Conservation (phyloP, 2,329 filamentous ascomycete genomes). For the Cladosporium halotolerans region DNA sequence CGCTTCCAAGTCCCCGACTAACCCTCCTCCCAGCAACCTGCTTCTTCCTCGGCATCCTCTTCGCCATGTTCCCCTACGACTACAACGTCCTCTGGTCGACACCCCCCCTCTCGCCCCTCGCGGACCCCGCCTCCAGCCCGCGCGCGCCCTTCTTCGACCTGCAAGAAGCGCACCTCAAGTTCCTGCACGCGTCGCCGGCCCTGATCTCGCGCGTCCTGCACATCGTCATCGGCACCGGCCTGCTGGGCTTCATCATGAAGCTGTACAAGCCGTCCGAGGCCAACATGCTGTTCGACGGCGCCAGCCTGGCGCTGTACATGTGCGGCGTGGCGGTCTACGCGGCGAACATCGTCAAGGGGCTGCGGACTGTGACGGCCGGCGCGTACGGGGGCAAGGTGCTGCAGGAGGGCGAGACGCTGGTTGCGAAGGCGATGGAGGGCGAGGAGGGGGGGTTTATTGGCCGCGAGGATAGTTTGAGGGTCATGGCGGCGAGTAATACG, state of each 20-base stretch:
- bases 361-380: constrained; percentile 73
- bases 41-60: constrained; percentile 98
- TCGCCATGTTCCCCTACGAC: constrained; percentile 94
- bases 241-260: constrained; percentile 86
- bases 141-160: constrained; percentile 68
- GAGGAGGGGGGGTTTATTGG: constrained; percentile 62
- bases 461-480: constrained; percentile 82
- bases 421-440: constrained; percentile 31
- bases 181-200: constrained; percentile 84
- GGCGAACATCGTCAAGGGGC: constrained; percentile 91
- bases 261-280: constrained; percentile 89
- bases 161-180: constrained; percentile 82
- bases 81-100: constrained; percentile 80
- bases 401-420: constrained; percentile 31
- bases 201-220: constrained; percentile 90
- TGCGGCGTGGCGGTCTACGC: constrained; percentile 90
- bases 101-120: constrained; percentile 38
- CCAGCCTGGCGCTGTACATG: constrained; percentile 65
- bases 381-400: constrained; percentile 50
- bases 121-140: constrained; percentile 29
- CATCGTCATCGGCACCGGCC: constrained; percentile 82
- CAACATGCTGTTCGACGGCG: constrained; percentile 89
- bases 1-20: constrained; percentile 1
- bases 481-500: constrained; percentile 89
- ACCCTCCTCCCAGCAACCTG: constrained; percentile 52